Evolutionary conservation across 1,139 yeast species (phyloP), one percentile per base, ranked within the genome.

Genomic region (Martiniozyma asiatica): DNA sequence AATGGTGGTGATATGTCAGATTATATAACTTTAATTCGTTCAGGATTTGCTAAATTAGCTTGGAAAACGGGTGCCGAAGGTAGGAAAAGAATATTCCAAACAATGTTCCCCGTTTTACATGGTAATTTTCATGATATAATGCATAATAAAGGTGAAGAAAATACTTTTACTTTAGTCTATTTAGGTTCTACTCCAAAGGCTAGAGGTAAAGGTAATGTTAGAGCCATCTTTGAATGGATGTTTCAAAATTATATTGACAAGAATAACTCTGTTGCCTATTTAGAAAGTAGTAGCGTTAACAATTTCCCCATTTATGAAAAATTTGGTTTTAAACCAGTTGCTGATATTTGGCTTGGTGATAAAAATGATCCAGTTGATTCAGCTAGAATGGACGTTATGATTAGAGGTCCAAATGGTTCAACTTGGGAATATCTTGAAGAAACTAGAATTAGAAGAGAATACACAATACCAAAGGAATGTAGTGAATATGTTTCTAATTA

Each of bases 161-260:
- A 62, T 25, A 48, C 61, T 6, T 74, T 63, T 56, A 72, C 78
- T 12, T 60, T 74, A 44, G 78, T 74, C 22, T 74, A 74, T 44
- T 53, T 74, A 27, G 82, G 80, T 3, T 66, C 77, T 6, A 56
- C 66, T 8, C 63, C 62, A n/a, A 45, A 52, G 14, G 78, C 79
- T 8, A 59, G 78, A 43, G 82, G 82, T 22, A 73, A 73, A 48
- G 82, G 82, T 7, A 73, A 74, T 47, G 72, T 65, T n/a, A 51
- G 81, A 27, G 60, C 60, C 30, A 58, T 72, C 45, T 65, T 74
- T 40, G 68, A 70, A n/a, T 64, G 58, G 43, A 67, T 71, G 65
- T 71, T 70, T 39, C 50, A 56, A 18, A 56, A 61, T 31, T 58
- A 64, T 46, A 60, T 76, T 31, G 80, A 74, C 41, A 51, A 54